Evolutionary conservation across 495 filamentous ascomycete genomes (phyloP).

Genomic region (Talaromyces stipitatus): DNA sequence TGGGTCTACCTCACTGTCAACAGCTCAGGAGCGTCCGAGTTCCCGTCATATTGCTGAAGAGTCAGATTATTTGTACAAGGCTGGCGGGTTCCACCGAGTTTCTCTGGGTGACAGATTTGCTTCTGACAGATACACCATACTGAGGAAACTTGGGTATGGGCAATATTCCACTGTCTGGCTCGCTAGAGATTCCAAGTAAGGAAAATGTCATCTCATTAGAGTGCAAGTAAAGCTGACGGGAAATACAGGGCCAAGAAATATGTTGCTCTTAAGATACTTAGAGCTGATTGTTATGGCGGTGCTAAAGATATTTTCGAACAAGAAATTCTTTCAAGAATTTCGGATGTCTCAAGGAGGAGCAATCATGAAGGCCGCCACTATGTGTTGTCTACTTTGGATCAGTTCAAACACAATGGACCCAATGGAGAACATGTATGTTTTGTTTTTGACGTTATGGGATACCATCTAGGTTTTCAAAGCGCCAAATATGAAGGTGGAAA

Average conservation of each 20-base stretch:
- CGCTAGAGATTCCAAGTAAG: slow-evolving; percentile 25
- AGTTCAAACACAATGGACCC: slow-evolving; percentile 25
- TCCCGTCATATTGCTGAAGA: slow-evolving; percentile 64
- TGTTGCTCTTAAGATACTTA: slow-evolving; percentile 26
- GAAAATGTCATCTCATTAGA: slow-evolving; percentile 1
- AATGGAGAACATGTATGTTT: slow-evolving; percentile 27
- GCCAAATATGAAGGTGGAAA: slow-evolving; percentile 11
- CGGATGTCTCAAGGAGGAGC: slow-evolving; percentile 38
- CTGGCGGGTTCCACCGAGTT: slow-evolving; percentile 76
- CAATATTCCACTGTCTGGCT: slow-evolving; percentile 89
- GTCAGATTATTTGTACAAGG: slow-evolving; percentile 73
- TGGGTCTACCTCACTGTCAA: slow-evolving; percentile 2
- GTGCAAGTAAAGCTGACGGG: slow-evolving; percentile 5
- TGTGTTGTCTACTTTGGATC: slow-evolving; percentile 20
- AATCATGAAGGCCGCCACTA: slow-evolving; percentile 17
- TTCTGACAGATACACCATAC: slow-evolving; percentile 72
- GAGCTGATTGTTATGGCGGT: slow-evolving; percentile 22
- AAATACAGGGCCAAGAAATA: slow-evolving; percentile 14
- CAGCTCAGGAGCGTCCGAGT: not conserved
- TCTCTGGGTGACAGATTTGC: slow-evolving; percentile 77
- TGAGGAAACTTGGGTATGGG: slow-evolving; percentile 85
- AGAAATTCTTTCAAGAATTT: slow-evolving; percentile 16
- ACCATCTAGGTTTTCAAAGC: slow-evolving; percentile 12
- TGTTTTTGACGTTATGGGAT: slow-evolving; percentile 24
- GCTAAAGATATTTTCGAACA: slow-evolving; percentile 17